These are phyloP conservation scores for Scheffersomyces segobiensis DNA, from an alignment of 1,139 yeast genomes.

Conservation along the genomic window DNA sequence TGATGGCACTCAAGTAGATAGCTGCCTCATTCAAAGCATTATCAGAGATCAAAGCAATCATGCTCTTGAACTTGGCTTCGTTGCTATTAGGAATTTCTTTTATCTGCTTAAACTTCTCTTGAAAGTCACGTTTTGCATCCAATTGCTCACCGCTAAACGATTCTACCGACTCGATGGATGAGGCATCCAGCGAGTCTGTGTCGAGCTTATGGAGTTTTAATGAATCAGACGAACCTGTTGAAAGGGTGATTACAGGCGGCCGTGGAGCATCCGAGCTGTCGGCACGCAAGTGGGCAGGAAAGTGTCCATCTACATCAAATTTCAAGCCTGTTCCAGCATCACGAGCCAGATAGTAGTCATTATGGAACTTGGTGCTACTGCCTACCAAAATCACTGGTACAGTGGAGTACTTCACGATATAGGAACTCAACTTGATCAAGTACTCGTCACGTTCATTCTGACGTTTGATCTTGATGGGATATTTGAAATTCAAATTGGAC, in stretches of 20 bases:
- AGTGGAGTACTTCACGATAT: conserved; percentile 40
- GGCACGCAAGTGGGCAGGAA: neutral
- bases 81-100: conserved; percentile 2
- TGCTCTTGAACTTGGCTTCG: conserved; percentile 19
- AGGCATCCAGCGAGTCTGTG: conserved; percentile 1
- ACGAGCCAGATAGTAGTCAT: conserved; percentile 10
- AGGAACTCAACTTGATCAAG: conserved; percentile 40
- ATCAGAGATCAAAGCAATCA: conserved; percentile 31
- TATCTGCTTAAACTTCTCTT: conserved; percentile 4
- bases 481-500: conserved; percentile 45
- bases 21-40: conserved; percentile 27
- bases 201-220: conserved; percentile 1
- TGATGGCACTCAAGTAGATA: conserved; percentile 22
- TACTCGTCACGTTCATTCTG: conserved; percentile 21
- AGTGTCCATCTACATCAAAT: conserved; percentile 7
- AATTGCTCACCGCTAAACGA: conserved; percentile 9
- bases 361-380: conserved; percentile 17
- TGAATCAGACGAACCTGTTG: conserved; percentile 3
- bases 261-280: neutral
- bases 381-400: conserved; percentile 45
- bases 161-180: conserved; percentile 17
- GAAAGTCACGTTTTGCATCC: conserved; percentile 6
- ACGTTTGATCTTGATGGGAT: conserved; percentile 34
- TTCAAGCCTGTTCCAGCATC: conserved; percentile 6
- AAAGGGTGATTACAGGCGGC: conserved; percentile 1